phyloP scores from a whole-genome alignment of 768 basidiomycete genomes.

The Tylopilus sp. region DNA sequence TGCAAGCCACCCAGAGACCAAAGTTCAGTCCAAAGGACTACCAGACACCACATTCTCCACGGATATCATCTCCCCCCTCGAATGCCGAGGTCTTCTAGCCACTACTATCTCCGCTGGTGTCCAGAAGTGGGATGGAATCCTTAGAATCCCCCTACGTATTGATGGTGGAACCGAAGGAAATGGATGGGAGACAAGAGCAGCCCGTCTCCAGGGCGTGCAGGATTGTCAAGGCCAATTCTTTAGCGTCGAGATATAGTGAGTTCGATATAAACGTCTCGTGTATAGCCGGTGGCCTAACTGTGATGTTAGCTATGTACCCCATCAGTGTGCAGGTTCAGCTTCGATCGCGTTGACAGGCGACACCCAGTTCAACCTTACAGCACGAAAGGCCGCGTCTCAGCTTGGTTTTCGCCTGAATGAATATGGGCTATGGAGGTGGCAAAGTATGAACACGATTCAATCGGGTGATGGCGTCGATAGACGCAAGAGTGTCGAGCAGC shows the following conservation, averaged over 20 bases:
- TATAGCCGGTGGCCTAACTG: background rate
- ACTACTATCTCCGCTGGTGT: constrained; percentile 30
- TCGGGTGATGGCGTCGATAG: background rate
- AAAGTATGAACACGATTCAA: background rate
- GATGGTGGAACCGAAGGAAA: constrained; percentile 6
- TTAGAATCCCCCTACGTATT: constrained; percentile 41
- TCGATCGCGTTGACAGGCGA: constrained; percentile 58
- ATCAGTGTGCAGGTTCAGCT: constrained; percentile 42
- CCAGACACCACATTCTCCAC: constrained; percentile 28
- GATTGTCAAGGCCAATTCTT: constrained; percentile 37
- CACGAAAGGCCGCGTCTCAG: constrained; percentile 41
- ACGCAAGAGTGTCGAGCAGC: constrained; percentile 3
- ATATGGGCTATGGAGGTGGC: constrained; percentile 65
- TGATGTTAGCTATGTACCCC: constrained; percentile 19
- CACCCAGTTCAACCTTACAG: constrained; percentile 40
- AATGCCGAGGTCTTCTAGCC: constrained; percentile 44
- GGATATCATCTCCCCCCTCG: constrained; percentile 42
- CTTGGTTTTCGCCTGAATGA: constrained; percentile 54
- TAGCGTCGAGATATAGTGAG: constrained; percentile 33
- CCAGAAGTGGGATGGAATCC: constrained; percentile 50
- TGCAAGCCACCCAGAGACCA: constrained; percentile 8
- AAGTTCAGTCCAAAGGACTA: constrained; percentile 2
- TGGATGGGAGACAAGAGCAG: constrained; percentile 28
- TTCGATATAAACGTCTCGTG: background rate
- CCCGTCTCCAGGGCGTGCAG: constrained; percentile 25